Evolutionary conservation across 2,329 filamentous ascomycete species (phyloP), one percentile per base, ranked within the genome.

Genomic region (Exophiala sp.): DNA sequence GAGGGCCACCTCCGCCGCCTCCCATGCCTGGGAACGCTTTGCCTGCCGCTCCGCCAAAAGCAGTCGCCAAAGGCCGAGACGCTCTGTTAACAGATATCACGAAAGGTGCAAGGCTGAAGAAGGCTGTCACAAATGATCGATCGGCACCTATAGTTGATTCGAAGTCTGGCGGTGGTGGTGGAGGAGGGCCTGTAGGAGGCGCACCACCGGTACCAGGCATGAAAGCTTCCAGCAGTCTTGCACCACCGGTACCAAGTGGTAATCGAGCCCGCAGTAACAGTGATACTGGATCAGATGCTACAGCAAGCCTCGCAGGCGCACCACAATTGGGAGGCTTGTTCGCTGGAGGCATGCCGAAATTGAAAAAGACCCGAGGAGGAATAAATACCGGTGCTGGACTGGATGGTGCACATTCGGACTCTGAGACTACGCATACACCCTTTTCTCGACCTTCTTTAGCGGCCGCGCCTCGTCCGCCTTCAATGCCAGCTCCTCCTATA

Each of bases 321-420:
- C 90, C 91, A 9, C 92, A 96, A 68, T 72, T 97, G 9, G 92
- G 78, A 29, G 94, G 94, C 1, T 71, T 99, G 21, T 96, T 99
- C 67, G 90, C 89, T 1, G 91, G 90, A 34, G 94, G 92, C 35
- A 97, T 97, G 83, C 94, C 94, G 2, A 97, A 96, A 74, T 70
- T 99, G 66, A 88, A 89, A 70, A 96, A 95, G 75, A 88, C 90
- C 50, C 88, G 90, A 52, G 91, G 89, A 44, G 87, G 87, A 36
- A 77, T 92, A 55, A 81, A 90, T 70, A 92, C 88, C 1, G 88
- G 85, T 69, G 87, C 87, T 61, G 84, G 80, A 62, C 78, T 77
- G 58, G 84, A 84, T 60, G 83, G 89, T 32, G 84, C 89, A 56
- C 92, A 92, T 67, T 91, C 89, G 55, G 91, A 96, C 67, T 83